Evolutionary conservation across 2,329 filamentous ascomycete genomes (phyloP).

Genomic region (Nakataea oryzae): DNA sequence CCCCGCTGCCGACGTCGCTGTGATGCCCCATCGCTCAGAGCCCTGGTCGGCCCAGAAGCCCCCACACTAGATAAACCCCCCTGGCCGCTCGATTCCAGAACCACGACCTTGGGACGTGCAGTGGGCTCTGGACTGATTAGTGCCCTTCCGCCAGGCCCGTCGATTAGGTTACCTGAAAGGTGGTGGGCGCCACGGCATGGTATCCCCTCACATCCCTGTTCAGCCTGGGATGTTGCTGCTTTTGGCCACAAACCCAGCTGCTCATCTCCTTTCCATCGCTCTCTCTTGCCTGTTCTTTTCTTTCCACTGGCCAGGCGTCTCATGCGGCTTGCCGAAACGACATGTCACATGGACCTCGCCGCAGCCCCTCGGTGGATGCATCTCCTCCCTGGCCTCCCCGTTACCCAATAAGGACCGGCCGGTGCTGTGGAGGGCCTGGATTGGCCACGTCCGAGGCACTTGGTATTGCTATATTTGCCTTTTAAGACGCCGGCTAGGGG

Average conservation of each 20-base stretch:
- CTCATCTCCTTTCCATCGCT: neutral
- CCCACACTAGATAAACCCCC: neutral
- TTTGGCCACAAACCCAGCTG: neutral
- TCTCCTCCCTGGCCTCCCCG: neutral
- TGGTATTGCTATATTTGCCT: neutral
- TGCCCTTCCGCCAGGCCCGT: too few species aligned
- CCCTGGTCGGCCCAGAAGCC: neutral
- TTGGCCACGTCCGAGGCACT: neutral
- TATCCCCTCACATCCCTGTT: too few species aligned
- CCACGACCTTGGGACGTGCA: neutral
- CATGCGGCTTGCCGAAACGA: neutral
- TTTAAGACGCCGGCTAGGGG: too few species aligned
- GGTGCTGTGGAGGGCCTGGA: neutral
- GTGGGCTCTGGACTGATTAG: too few species aligned
- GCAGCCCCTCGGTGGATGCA: neutral
- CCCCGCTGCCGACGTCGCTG: too few species aligned
- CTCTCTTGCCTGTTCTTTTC: neutral
- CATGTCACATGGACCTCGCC: neutral
- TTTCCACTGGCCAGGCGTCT: neutral
- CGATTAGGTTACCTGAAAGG: too few species aligned
- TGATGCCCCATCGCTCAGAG: too few species aligned
- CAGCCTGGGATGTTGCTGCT: too few species aligned
- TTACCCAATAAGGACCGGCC: neutral
- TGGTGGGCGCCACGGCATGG: too few species aligned
- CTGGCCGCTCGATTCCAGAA: neutral